Evolutionary conservation across 129 eudicot species (phyloP).

Genomic region (Escallonia herrerae): DNA sequence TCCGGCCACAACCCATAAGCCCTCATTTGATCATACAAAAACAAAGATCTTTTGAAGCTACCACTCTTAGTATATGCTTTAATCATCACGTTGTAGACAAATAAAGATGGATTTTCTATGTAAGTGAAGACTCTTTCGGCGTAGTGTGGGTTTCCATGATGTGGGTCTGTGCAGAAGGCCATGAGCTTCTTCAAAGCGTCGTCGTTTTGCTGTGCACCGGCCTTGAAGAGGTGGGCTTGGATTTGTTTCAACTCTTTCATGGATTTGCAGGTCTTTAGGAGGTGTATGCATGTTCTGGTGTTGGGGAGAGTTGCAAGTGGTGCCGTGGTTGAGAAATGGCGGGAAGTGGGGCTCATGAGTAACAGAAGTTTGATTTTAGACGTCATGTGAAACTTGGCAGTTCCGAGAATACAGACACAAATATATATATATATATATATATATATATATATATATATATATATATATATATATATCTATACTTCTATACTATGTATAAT

Average conservation of each 20-base stretch:
- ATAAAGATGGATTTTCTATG: slow-evolving; percentile 39
- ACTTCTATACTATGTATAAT: no score
- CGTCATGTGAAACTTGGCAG: slow-evolving; percentile 3
- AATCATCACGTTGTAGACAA: slow-evolving; percentile 55
- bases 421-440: no score
- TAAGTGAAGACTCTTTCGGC: slow-evolving; percentile 37
- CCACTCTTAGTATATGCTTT: slow-evolving; percentile 37
- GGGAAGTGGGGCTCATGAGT: slow-evolving; percentile 2
- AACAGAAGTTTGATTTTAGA: neutral
- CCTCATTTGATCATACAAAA: slow-evolving; percentile 45
- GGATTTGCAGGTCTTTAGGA: slow-evolving; percentile 59
- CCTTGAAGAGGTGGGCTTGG: slow-evolving; percentile 47
- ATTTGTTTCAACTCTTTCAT: slow-evolving; percentile 50
- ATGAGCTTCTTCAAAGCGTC: slow-evolving; percentile 52
- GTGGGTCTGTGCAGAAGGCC: slow-evolving; percentile 28
- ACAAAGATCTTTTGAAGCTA: slow-evolving; percentile 22
- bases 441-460: no score
- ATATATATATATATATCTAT: no score
- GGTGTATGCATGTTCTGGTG: slow-evolving; percentile 47
- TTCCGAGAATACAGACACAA: no score
- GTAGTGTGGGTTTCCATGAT: slow-evolving; percentile 28
- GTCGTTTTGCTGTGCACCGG: slow-evolving; percentile 39
- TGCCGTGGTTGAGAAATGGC: slow-evolving; percentile 20
- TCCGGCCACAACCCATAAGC: slow-evolving; percentile 38
- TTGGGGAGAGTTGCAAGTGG: slow-evolving; percentile 20